Conservation (phyloP, 75 land plant species). For the Pinus taeda region DNA sequence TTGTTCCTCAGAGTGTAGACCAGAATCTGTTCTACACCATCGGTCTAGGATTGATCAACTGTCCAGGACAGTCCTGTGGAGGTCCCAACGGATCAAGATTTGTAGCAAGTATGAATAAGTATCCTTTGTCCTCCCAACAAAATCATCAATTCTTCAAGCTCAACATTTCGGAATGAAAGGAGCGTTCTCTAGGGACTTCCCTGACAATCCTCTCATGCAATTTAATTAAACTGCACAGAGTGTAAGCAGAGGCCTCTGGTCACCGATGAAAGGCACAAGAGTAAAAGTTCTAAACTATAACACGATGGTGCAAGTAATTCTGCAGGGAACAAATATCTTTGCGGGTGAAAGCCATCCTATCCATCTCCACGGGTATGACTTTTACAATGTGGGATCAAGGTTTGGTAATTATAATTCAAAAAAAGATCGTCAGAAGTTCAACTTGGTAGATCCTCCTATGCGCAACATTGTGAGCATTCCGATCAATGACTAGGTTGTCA, state of each 20-base stretch:
- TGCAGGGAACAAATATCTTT: slow-evolving; percentile 25
- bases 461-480: slow-evolving; percentile 22
- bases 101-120: slow-evolving; percentile 54
- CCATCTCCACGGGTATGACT: slow-evolving; percentile 35
- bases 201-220: neutral
- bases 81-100: slow-evolving; percentile 27
- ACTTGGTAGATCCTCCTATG: slow-evolving; percentile 31
- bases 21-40: too few relatives aligned
- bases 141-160: slow-evolving; percentile 38
- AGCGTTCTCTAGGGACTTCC: slow-evolving; percentile 22
- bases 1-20: too few relatives aligned
- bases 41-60: too few relatives aligned
- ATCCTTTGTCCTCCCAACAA: slow-evolving; percentile 33
- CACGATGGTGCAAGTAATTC: slow-evolving; percentile 19
- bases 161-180: slow-evolving; percentile 22
- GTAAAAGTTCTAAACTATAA: slow-evolving; percentile 4
- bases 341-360: slow-evolving; percentile 26
- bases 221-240: slow-evolving; percentile 1
- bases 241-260: neutral
- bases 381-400: slow-evolving; percentile 26
- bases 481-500: slow-evolving; percentile 19
- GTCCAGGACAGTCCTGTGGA: slow-evolving; percentile 14
- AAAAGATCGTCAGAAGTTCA: slow-evolving; percentile 8
- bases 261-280: slow-evolving; percentile 6
- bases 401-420: slow-evolving; percentile 24